Evolutionary conservation across 257 asterid species (phyloP).

Genomic region (Penstemon eatonii): DNA sequence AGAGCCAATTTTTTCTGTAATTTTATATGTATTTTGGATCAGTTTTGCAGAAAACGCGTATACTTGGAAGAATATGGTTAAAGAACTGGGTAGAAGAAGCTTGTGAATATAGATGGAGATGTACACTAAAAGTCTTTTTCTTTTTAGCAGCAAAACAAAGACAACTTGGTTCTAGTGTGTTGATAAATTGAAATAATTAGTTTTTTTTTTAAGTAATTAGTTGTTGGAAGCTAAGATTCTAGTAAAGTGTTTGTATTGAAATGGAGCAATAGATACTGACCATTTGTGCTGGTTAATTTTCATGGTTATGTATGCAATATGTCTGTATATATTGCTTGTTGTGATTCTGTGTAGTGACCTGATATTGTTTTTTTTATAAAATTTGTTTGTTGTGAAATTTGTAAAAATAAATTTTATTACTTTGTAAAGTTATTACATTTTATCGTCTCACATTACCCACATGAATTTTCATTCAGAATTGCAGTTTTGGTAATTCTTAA

Average conservation of each 20-base stretch:
- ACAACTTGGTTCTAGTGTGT: constrained; percentile 22
- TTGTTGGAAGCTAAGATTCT: constrained; percentile 8
- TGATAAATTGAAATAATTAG: constrained; percentile 25
- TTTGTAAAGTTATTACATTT: too few relatives aligned
- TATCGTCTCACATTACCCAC: too few relatives aligned
- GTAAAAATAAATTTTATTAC: background rate
- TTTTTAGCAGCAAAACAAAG: constrained; percentile 21
- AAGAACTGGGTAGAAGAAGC: constrained; percentile 27
- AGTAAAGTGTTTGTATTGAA: constrained; percentile 23
- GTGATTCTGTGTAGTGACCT: constrained; percentile 13
- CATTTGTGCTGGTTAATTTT: constrained; percentile 1
- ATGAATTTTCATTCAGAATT: too few relatives aligned
- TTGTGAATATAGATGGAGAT: constrained; percentile 47
- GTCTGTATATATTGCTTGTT: constrained; percentile 30
- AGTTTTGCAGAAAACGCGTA: constrained; percentile 26
- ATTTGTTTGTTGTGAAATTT: constrained; percentile 6
- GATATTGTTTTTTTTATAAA: too few relatives aligned
- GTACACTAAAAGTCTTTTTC: constrained; percentile 19
- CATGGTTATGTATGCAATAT: constrained; percentile 12
- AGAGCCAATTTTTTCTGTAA: background rate
- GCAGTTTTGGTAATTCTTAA: too few relatives aligned
- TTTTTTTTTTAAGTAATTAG: background rate
- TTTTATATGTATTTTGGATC: background rate
- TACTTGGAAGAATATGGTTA: background rate
- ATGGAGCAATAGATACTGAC: constrained; percentile 14